A percentile compares a stretch with the other conserved stretches of the same genome.
phyloP scores from a whole-genome alignment of 2,329 filamentous ascomycete species.

The Exserohilum rostratum region DNA sequence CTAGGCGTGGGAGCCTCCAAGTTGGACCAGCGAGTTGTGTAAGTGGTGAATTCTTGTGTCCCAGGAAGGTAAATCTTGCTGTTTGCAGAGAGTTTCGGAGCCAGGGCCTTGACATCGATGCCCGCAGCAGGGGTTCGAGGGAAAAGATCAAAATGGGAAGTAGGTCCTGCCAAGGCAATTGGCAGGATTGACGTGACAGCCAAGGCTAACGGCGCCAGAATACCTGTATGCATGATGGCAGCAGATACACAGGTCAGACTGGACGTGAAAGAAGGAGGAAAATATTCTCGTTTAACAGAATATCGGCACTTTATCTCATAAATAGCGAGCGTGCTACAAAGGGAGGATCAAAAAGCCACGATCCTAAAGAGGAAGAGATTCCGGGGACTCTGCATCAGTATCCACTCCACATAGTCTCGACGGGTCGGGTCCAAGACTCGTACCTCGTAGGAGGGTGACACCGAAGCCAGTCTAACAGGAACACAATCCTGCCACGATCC shows the following conservation, averaged over 20 bases:
- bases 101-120: constrained; percentile 24
- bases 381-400: neutral
- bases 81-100: constrained; percentile 19
- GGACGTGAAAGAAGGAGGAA: no score
- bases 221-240: neutral
- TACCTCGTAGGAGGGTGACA: no score
- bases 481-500: no score
- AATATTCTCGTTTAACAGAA: neutral
- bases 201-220: neutral
- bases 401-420: no score
- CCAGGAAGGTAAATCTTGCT: constrained; percentile 26
- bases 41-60: constrained; percentile 16
- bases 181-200: neutral
- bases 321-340: neutral
- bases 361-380: neutral
- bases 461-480: no score
- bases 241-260: no score
- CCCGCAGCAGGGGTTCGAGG: constrained; percentile 17
- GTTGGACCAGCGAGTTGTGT: constrained; percentile 23
- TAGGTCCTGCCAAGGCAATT: neutral
- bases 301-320: neutral
- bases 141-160: neutral
- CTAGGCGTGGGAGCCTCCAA: constrained; percentile 26
- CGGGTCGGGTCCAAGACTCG: no score
- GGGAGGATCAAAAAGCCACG: neutral